Evolutionary conservation across 306 rosid species (phyloP).

Genomic region (Vicia faba): DNA sequence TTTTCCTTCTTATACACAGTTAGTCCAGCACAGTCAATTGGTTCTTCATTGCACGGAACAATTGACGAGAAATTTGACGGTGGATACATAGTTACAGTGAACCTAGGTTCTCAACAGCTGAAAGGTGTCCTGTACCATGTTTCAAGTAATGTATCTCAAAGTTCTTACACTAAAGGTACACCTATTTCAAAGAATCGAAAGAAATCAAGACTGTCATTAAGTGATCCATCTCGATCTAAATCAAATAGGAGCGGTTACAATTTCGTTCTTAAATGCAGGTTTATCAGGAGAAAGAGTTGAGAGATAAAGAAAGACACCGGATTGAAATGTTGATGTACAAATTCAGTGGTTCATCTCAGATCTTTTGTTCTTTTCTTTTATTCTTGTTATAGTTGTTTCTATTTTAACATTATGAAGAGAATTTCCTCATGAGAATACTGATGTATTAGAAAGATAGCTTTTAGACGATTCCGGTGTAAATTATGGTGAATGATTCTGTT

Average conservation of each 20-base stretch:
- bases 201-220: slow-evolving; percentile 53
- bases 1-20: slow-evolving; percentile 48
- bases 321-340: slow-evolving; percentile 64
- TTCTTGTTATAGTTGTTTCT: slow-evolving; percentile 28
- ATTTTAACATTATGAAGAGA: slow-evolving; percentile 13
- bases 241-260: slow-evolving; percentile 82
- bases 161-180: slow-evolving; percentile 40
- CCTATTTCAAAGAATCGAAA: slow-evolving; percentile 47
- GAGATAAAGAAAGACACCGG: slow-evolving; percentile 77
- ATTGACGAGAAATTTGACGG: slow-evolving; percentile 73
- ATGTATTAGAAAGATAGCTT: slow-evolving; percentile 24
- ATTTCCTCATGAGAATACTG: slow-evolving; percentile 3
- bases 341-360: slow-evolving; percentile 31
- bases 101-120: slow-evolving; percentile 61
- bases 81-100: slow-evolving; percentile 65
- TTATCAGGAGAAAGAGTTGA: slow-evolving; percentile 71
- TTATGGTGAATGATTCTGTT: slow-evolving; percentile 29
- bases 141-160: slow-evolving; percentile 46
- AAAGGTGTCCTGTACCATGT: slow-evolving; percentile 73
- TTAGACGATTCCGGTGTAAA: slow-evolving; percentile 35
- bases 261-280: slow-evolving; percentile 70
- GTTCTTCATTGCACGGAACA: slow-evolving; percentile 55
- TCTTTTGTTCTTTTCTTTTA: slow-evolving; percentile 9
- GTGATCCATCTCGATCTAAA: slow-evolving; percentile 72
- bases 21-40: slow-evolving; percentile 45